Evolutionary conservation across 352 stramenopile genomes (phyloP).

Genomic region (Phytophthora podocarpi): DNA sequence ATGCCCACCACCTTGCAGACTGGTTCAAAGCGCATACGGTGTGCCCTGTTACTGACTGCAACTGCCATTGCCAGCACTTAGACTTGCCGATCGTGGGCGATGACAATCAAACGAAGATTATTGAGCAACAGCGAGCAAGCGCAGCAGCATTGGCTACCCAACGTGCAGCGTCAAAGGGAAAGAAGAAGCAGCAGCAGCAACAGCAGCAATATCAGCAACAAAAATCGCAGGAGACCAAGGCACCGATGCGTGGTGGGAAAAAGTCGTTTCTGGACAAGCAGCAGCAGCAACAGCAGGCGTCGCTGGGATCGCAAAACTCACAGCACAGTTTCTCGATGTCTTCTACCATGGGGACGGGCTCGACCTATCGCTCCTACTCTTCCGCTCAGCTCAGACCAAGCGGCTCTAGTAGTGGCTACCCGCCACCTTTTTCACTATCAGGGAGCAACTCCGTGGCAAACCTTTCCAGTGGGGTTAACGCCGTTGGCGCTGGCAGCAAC

Average conservation of each 20-base stretch:
- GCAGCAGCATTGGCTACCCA: conserved; percentile 30
- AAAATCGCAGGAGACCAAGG: conserved; percentile 29
- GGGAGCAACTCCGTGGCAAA: conserved; percentile 38
- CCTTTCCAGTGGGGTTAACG: conserved; percentile 13
- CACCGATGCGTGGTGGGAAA: conserved; percentile 18
- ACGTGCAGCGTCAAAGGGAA: conserved; percentile 30
- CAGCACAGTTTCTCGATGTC: conserved; percentile 45
- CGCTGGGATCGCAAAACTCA: conserved; percentile 23
- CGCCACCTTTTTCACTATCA: conserved; percentile 46
- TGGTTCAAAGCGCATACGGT: conserved; percentile 92
- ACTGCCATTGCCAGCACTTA: conserved; percentile 90
- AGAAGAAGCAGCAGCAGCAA: conserved; percentile 38
- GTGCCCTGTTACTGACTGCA: conserved; percentile 94
- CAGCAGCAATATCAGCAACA: conserved; percentile 24
- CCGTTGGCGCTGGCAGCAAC: conserved; percentile 15
- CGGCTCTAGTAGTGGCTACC: conserved; percentile 27
- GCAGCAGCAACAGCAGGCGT: conserved; percentile 23
- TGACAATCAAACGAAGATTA: conserved; percentile 50
- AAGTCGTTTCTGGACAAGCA: conserved; percentile 41
- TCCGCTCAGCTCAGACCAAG: conserved; percentile 41
- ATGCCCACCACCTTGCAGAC: conserved; percentile 93
- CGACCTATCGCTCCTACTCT: conserved; percentile 35
- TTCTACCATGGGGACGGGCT: conserved; percentile 35
- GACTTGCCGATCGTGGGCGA: conserved; percentile 69
- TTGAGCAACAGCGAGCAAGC: conserved; percentile 41